These are phyloP conservation scores for Eragrostis tef DNA, from an alignment of 202 grass and related monocot genomes.

Conservation along the genomic window DNA sequence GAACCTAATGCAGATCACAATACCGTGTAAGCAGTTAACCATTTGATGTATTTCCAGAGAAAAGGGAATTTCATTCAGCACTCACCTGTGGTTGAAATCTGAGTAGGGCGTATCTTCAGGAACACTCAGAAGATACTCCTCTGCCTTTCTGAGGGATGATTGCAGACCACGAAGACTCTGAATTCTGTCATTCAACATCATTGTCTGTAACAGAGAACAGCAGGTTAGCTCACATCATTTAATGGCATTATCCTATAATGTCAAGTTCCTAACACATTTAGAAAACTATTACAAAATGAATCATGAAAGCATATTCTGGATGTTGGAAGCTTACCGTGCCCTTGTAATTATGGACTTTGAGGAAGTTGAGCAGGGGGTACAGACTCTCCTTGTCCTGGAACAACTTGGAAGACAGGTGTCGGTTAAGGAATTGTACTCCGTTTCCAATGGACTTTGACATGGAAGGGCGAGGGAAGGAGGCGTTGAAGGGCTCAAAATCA, in stretches of 20 bases:
- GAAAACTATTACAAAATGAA: background rate
- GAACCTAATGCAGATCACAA: conserved; percentile 73
- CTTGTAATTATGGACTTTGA: conserved; percentile 80
- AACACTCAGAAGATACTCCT: conserved; percentile 69
- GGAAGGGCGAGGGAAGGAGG: conserved; percentile 85
- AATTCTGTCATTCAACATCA: conserved; percentile 95
- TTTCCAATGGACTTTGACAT: conserved; percentile 94
- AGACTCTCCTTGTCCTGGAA: conserved; percentile 96
- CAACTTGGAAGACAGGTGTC: conserved; percentile 93
- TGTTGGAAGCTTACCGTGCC: conserved; percentile 67
- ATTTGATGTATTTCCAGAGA: background rate
- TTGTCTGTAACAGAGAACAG: conserved; percentile 62
- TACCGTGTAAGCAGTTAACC: conserved; percentile 28
- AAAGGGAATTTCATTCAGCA: background rate
- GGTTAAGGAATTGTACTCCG: conserved; percentile 90
- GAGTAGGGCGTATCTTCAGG: conserved; percentile 74
- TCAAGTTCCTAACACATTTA: background rate
- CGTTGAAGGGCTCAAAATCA: conserved; percentile 97
- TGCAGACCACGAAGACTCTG: conserved; percentile 77
- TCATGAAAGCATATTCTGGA: background rate
- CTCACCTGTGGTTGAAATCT: conserved; percentile 71
- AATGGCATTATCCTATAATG: background rate
- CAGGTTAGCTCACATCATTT: conserved; percentile 1
- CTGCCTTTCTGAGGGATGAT: conserved; percentile 85
- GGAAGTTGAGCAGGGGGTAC: conserved; percentile 82